A percentile compares a stretch with the other conserved stretches of the same genome.
phyloP scores from a whole-genome alignment of 805 yeast genomes.

The Candida bentonensis region DNA sequence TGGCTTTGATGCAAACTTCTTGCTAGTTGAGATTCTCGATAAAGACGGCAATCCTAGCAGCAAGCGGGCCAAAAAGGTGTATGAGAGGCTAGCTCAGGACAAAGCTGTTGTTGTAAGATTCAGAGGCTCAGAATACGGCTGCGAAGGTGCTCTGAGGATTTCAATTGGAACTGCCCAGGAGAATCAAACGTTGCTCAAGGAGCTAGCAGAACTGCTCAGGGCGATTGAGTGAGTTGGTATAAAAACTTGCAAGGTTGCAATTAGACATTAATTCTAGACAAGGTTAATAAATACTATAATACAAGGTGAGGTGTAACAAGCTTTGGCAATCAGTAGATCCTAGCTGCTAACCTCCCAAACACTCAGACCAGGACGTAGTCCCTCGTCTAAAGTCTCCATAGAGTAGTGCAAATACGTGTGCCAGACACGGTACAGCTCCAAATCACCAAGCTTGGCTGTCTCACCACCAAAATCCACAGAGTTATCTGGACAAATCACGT shows the following conservation, averaged over 20 bases:
- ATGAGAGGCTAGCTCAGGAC: constrained; percentile 54
- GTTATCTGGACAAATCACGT: neutral
- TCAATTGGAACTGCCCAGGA: constrained; percentile 78
- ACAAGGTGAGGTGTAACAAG: too few relatives aligned
- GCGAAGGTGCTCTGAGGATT: constrained; percentile 74
- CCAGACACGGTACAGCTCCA: neutral
- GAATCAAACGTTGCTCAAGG: constrained; percentile 41
- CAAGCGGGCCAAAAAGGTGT: constrained; percentile 49
- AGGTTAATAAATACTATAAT: too few relatives aligned
- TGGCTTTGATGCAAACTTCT: constrained; percentile 75
- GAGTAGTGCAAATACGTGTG: neutral
- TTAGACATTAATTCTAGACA: too few relatives aligned
- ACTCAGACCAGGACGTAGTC: neutral
- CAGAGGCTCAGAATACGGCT: constrained; percentile 83
- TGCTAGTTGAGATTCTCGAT: constrained; percentile 59
- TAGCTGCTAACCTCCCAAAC: too few relatives aligned
- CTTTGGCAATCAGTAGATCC: too few relatives aligned
- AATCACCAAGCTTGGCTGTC: neutral
- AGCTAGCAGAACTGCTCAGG: constrained; percentile 26
- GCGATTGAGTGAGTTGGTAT: neutral
- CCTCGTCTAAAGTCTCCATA: neutral
- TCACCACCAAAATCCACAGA: neutral
- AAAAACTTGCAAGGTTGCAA: too few relatives aligned
- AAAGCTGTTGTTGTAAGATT: constrained; percentile 76
- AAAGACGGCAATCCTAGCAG: constrained; percentile 51